These are phyloP conservation scores for Botryosphaeria agaves DNA, from an alignment of 2,329 filamentous ascomycete species.

Conservation along the genomic window DNA sequence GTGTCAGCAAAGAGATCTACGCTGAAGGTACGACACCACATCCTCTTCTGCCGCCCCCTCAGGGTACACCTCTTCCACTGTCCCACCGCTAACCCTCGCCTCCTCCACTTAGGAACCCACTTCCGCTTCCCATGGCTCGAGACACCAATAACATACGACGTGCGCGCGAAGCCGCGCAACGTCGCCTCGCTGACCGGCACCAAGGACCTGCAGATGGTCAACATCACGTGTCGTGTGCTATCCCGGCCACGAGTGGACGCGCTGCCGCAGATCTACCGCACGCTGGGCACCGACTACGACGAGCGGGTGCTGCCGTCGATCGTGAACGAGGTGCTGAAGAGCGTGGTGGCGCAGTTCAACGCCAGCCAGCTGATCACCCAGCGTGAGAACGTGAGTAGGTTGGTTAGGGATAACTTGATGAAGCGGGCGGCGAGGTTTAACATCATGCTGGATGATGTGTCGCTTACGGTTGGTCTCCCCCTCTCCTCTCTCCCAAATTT, in stretches of 20 bases:
- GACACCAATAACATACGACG: slow-evolving; percentile 91
- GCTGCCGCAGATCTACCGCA: slow-evolving; percentile 92
- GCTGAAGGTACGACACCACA: slow-evolving; percentile 49
- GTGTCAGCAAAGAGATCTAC: slow-evolving; percentile 95
- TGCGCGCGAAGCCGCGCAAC: slow-evolving; percentile 92
- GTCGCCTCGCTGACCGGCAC: slow-evolving; percentile 94
- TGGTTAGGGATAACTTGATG: slow-evolving; percentile 87
- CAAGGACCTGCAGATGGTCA: slow-evolving; percentile 99
- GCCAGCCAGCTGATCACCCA: slow-evolving; percentile 97
- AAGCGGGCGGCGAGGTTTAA: slow-evolving; percentile 89
- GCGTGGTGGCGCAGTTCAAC: slow-evolving; percentile 97
- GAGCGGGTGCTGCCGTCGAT: slow-evolving; percentile 96
- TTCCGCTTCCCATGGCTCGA: slow-evolving; percentile 93
- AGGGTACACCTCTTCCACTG: not conserved
- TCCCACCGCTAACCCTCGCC: too few species aligned
- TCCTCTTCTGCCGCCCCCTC: not conserved
- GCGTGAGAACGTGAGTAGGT: slow-evolving; percentile 83
- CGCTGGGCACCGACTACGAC: slow-evolving; percentile 87
- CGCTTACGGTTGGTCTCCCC: slow-evolving; percentile 55
- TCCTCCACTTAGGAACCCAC: slow-evolving; percentile 55
- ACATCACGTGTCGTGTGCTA: slow-evolving; percentile 98
- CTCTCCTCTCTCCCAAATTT: too few species aligned
- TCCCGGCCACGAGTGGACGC: slow-evolving; percentile 76
- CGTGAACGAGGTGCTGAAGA: slow-evolving; percentile 97
- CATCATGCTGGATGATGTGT: slow-evolving; percentile 93